Percentiles rank a stretch among this genome's conserved stretches.
Conservation (phyloP, 202 grass and related monocot species). For the Bolboschoenoplectus hybrid region DNA sequence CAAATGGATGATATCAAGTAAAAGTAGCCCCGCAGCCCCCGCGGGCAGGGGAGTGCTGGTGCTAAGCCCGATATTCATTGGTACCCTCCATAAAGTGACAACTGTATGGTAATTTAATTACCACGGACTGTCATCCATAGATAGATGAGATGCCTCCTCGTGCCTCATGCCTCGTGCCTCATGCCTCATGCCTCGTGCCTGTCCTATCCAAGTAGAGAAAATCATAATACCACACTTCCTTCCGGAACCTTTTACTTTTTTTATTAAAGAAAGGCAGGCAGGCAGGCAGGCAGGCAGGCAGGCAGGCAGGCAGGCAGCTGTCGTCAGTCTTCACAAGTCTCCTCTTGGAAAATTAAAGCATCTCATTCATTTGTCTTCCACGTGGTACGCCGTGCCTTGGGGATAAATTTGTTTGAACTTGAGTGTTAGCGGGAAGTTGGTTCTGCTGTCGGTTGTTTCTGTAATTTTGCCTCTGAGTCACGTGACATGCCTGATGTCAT, state of each 20-base stretch:
- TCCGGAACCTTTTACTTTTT: not conserved
- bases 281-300: too few species aligned
- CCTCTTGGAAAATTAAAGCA: not conserved
- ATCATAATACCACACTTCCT: not conserved
- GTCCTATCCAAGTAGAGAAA: not conserved
- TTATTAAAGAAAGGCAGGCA: too few species aligned
- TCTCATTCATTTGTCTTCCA: not conserved
- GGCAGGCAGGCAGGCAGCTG: too few species aligned
- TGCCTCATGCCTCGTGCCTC: too few species aligned
- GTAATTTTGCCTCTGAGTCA: not conserved
- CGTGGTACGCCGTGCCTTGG: conserved; percentile 18
- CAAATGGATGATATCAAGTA: not conserved
- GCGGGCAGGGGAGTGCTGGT: not conserved
- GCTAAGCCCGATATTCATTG: not conserved
- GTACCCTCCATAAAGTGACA: conserved; percentile 22
- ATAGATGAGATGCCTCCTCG: not conserved
- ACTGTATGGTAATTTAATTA: not conserved
- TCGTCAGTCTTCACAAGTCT: not conserved
- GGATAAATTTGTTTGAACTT: not conserved
- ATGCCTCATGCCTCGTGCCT: too few species aligned
- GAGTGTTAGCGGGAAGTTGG: conserved; percentile 33
- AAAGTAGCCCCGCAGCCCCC: conserved; percentile 5
- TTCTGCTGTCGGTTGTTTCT: not conserved
- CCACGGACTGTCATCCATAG: not conserved
- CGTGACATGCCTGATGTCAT: not conserved